Evolutionary conservation across 768 basidiomycete genomes (phyloP).

Genomic region (Pisolithus sp.): DNA sequence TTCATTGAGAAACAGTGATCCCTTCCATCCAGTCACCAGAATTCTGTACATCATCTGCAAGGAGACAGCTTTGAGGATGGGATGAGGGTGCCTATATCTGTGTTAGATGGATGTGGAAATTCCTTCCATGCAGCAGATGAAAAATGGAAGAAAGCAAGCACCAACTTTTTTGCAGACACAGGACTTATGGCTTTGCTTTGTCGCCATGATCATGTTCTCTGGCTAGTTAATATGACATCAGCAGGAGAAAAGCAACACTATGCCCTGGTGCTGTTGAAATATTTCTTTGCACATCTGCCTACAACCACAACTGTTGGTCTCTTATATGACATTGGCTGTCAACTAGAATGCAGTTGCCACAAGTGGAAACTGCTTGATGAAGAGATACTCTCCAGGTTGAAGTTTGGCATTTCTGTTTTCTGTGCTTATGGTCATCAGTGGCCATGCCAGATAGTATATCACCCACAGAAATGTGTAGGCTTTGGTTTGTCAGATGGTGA

Average conservation of each 20-base stretch:
- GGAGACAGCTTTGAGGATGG: constrained; percentile 12
- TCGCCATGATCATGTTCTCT: constrained; percentile 13
- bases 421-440: constrained; percentile 32
- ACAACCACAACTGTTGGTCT: too few species aligned
- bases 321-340: too few species aligned
- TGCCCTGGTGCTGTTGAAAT: neutral
- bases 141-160: constrained; percentile 14
- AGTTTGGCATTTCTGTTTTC: constrained; percentile 24
- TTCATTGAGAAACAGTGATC: neutral
- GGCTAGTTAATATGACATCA: too few species aligned
- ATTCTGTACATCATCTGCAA: neutral
- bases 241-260: too few species aligned
- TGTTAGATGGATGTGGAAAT: constrained; percentile 28
- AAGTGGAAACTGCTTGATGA: too few species aligned
- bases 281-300: constrained; percentile 2
- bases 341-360: too few species aligned
- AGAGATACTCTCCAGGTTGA: too few species aligned
- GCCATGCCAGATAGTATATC: constrained; percentile 31
- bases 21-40: neutral
- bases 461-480: constrained; percentile 23
- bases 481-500: constrained; percentile 32
- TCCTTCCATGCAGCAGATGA: constrained; percentile 21
- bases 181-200: constrained; percentile 15
- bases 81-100: constrained; percentile 22
- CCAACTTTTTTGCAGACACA: constrained; percentile 9